These are phyloP conservation scores for Trichoderma hamatum DNA, from an alignment of 2,329 filamentous ascomycete genomes.

Conservation along the genomic window DNA sequence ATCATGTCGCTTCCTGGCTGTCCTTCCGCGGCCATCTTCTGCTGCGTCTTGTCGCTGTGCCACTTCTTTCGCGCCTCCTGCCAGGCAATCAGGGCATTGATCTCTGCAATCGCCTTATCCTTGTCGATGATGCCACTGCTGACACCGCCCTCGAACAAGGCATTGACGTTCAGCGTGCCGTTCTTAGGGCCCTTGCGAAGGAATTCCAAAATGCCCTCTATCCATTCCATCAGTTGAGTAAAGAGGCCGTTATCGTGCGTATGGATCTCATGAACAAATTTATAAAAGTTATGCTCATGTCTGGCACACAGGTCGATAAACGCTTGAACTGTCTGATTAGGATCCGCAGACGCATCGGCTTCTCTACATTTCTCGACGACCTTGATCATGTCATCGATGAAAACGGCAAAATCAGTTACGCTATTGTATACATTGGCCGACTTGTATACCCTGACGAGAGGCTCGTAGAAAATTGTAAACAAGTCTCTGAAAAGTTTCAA, in stretches of 20 bases:
- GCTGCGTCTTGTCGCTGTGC: constrained; percentile 95
- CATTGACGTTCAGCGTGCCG: constrained; percentile 91
- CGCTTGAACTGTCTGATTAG: constrained; percentile 95
- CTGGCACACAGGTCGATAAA: constrained; percentile 96
- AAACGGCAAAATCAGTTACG: constrained; percentile 92
- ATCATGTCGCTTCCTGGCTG: constrained; percentile 51
- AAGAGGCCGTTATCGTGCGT: constrained; percentile 96
- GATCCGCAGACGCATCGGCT: constrained; percentile 87
- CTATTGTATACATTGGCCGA: constrained; percentile 97
- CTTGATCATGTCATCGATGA: constrained; percentile 89
- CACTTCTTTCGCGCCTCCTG: constrained; percentile 95
- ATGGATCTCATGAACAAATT: constrained; percentile 98
- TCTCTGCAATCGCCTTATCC: constrained; percentile 73
- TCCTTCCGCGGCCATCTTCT: constrained; percentile 94
- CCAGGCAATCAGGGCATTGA: constrained; percentile 86
- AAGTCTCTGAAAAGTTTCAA: constrained; percentile 94
- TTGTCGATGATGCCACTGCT: constrained; percentile 70
- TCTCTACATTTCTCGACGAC: constrained; percentile 68
- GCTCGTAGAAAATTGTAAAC: constrained; percentile 99
- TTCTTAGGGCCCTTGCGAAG: constrained; percentile 82
- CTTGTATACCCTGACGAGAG: constrained; percentile 95
- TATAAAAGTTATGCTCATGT: constrained; percentile 97
- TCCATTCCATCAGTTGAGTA: constrained; percentile 94
- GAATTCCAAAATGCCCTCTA: constrained; percentile 94
- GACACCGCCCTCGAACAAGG: constrained; percentile 80